A percentile compares a stretch with the other conserved stretches of the same genome.
Conservation (phyloP, 768 basidiomycete species). For the Pleurotus platypus region DNA sequence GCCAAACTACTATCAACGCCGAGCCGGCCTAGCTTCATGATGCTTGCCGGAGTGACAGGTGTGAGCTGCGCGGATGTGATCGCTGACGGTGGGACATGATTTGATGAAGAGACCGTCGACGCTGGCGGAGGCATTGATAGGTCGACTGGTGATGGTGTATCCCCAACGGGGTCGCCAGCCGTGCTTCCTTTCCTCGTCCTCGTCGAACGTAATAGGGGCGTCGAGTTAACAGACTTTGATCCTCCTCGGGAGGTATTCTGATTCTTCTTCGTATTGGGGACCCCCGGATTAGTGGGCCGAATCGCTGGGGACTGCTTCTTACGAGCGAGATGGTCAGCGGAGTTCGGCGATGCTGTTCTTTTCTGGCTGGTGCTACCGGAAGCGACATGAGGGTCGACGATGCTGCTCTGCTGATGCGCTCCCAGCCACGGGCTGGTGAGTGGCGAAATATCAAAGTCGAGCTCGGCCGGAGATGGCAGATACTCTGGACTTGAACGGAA, state of each 20-base stretch:
- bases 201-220: constrained; percentile 51
- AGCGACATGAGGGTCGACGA: constrained; percentile 10
- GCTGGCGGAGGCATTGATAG: constrained; percentile 87
- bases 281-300: constrained; percentile 26
- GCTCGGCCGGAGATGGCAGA: constrained; percentile 44
- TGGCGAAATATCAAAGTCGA: constrained; percentile 75
- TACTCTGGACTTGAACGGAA: constrained; percentile 45
- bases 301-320: constrained; percentile 56
- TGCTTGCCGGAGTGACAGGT: constrained; percentile 88
- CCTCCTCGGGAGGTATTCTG: constrained; percentile 25
- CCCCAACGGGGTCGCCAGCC: constrained; percentile 35
- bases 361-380: constrained; percentile 32
- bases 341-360: constrained; percentile 54
- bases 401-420: constrained; percentile 38
- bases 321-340: constrained; percentile 47
- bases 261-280: constrained; percentile 19
- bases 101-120: constrained; percentile 8
- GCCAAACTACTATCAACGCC: constrained; percentile 40
- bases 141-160: constrained; percentile 87
- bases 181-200: constrained; percentile 39
- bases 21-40: constrained; percentile 82
- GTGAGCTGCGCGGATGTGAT: constrained; percentile 34
- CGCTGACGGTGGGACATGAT: constrained; percentile 3
- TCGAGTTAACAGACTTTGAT: constrained; percentile 54
- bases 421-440: constrained; percentile 81